Percentiles rank a stretch among this genome's conserved stretches.
These are phyloP conservation scores for Bryoerythrophyllum caledonicum DNA, from an alignment of 225 moss, liverwort and hornwort species.

Conservation along the genomic window DNA sequence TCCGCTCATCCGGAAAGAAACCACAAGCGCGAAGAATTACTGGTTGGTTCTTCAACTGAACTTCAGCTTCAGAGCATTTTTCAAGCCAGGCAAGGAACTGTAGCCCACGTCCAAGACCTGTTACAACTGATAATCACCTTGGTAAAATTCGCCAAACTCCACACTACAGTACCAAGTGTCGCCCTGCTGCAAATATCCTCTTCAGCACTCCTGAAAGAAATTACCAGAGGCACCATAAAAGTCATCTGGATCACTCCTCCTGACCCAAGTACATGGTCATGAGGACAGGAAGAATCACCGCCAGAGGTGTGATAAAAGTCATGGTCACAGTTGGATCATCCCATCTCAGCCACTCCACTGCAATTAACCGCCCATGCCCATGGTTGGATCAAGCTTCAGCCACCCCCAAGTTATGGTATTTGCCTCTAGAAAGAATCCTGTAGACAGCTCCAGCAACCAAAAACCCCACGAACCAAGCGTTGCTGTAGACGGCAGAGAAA, in stretches of 20 bases:
- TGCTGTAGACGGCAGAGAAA: constrained; percentile 63
- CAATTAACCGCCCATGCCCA: not conserved
- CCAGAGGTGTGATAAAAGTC: not conserved
- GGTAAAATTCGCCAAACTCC: not conserved
- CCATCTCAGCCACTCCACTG: not conserved
- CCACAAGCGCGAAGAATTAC: too few species aligned
- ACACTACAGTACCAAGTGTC: not conserved
- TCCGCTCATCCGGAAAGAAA: not conserved
- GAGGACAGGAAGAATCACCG: not conserved
- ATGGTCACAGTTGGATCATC: not conserved
- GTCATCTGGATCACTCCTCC: too few species aligned
- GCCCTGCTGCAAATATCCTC: not conserved
- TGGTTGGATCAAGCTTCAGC: constrained; percentile 25
- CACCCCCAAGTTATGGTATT: constrained; percentile 14
- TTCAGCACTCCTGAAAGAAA: not conserved
- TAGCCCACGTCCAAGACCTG: not conserved
- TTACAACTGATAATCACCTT: not conserved
- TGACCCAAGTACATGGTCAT: not conserved
- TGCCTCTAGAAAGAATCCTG: constrained; percentile 38
- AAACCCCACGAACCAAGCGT: constrained; percentile 92
- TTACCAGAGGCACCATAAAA: too few species aligned
- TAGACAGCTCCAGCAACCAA: constrained; percentile 59
- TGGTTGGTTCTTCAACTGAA: not conserved
- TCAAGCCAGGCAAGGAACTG: not conserved
- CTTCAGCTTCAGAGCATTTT: not conserved